Percentiles rank a stretch among this genome's conserved stretches.
These are phyloP conservation scores for Xylariales sp. DNA, from an alignment of 2,329 filamentous ascomycete genomes.

Conservation along the genomic window DNA sequence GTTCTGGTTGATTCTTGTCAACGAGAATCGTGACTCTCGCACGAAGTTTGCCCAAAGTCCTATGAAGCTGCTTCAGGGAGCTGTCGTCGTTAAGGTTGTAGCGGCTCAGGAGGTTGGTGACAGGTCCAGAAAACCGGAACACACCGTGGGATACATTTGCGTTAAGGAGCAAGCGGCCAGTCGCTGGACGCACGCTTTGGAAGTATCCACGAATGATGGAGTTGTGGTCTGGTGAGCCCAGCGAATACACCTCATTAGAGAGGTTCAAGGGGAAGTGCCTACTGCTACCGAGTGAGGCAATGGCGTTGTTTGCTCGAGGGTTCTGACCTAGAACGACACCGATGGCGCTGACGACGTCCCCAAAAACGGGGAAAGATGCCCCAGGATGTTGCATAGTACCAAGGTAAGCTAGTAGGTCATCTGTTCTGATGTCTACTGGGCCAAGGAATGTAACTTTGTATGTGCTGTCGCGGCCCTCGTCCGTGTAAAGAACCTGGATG, in stretches of 20 bases:
- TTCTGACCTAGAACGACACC: conserved; percentile 45
- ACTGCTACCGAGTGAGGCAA: conserved; percentile 39
- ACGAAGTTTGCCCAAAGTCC: conserved; percentile 16
- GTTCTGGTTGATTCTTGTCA: conserved; percentile 12
- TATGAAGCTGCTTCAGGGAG: conserved; percentile 8
- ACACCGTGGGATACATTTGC: conserved; percentile 50
- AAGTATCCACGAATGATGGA: conserved; percentile 49
- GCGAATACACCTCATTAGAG: conserved; percentile 18
- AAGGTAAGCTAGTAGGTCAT: conserved; percentile 40
- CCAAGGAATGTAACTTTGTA: conserved; percentile 39
- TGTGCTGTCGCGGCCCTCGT: conserved; percentile 28
- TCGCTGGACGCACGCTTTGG: conserved; percentile 49
- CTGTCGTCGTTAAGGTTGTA: conserved; percentile 1
- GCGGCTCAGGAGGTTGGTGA: conserved; percentile 30
- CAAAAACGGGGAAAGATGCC: conserved; percentile 42
- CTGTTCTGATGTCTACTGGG: conserved; percentile 33
- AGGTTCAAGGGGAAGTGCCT: conserved; percentile 43
- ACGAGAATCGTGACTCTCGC: conserved; percentile 14
- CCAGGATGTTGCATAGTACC: conserved; percentile 33
- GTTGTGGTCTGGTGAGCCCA: conserved; percentile 28
- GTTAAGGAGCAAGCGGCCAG: conserved; percentile 50
- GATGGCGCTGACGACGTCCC: conserved; percentile 45
- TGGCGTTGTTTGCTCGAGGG: conserved; percentile 30
- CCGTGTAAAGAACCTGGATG: conserved; percentile 31
- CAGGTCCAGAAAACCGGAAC: conserved; percentile 23